phyloP scores from a whole-genome alignment of 208 protist genomes.

The Trichomonas gallinae region DNA sequence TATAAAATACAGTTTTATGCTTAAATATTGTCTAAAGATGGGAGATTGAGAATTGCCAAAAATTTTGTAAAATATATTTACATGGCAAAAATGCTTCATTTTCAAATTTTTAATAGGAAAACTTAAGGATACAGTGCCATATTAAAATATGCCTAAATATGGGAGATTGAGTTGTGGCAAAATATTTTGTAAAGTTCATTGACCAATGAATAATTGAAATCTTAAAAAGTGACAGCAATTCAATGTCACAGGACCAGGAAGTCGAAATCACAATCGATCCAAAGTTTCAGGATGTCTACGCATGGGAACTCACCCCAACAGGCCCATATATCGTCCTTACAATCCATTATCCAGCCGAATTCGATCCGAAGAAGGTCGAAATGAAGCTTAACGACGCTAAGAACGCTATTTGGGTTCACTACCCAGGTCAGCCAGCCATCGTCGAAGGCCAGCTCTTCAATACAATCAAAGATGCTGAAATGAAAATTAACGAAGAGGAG shows the following conservation, averaged over 20 bases:
- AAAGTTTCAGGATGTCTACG: neutral
- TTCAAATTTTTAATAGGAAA: too few relatives aligned
- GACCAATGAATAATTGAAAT: neutral
- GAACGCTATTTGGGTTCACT: neutral
- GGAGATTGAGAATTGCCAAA: too few relatives aligned
- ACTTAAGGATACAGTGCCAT: too few relatives aligned
- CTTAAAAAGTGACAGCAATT: neutral
- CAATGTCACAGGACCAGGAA: neutral
- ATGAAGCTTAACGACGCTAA: neutral
- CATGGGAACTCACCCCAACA: neutral
- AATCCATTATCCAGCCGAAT: neutral
- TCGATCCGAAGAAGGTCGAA: neutral
- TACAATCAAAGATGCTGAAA: neutral
- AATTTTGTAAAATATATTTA: too few relatives aligned
- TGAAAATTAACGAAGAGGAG: neutral
- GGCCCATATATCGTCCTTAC: neutral
- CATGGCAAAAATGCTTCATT: too few relatives aligned
- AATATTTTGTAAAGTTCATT: neutral
- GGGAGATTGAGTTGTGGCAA: too few relatives aligned
- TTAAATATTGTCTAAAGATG: too few relatives aligned
- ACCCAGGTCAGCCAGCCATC: neutral
- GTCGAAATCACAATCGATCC: neutral
- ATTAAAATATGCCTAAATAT: too few relatives aligned
- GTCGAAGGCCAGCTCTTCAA: neutral
- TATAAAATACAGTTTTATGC: too few relatives aligned